Base-by-base conservation (phyloP, 371 early-diverging fungal species). In the Apophysomyces variabilis region DNA sequence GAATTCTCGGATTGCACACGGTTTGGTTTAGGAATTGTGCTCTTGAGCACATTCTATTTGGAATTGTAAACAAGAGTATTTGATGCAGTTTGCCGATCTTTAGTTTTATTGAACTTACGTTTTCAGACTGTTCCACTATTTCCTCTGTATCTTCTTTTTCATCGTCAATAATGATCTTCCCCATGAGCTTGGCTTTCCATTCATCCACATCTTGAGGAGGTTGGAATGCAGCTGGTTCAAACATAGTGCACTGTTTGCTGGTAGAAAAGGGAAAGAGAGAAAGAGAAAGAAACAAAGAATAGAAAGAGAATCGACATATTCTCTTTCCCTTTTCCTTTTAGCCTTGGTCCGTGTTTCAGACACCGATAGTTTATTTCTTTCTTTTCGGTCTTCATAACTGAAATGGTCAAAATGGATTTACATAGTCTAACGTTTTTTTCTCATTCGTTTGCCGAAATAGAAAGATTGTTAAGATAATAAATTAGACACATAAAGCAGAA, bases 101-200 rank as follows among this genome's bases (percentile, higher is more conserved):
- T 26, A 3, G 32, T 26, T 26, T 26, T 13, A 41, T 5, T 11
- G 11, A 41, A 50, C 54, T 50, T 50, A 50, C 54, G 9, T 50
- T 50, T 21, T 50, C 54, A 21, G 54, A 9, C 7, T 14, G n/a
- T 21, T n/a, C 47, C 8, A 26, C 54, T n/a, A 45, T 26, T 1
- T 13, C 8, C 41, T 5, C 21, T 1, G 0, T 26, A 26, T 9
- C 18, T 11, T 50, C 54, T 21, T 50, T 61, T 13, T 69, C 66
- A n/a, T 58, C 54, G 1, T 60, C 70, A 57, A 69, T 36, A n/a
- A 61, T 46, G 7, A 56, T 56, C 35, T 65, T 69, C 26, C 66
- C 70, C 13, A 69, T 35, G 16, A 69, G 57, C 45, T 58, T 65
- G 14, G 12, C 38, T 26, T 60, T 54, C 70, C 70, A 69, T 41